Evolutionary conservation across 148 eudicot genomes (phyloP), one percentile per base, ranked within the genome.

Genomic region (Simmondsia chinensis): DNA sequence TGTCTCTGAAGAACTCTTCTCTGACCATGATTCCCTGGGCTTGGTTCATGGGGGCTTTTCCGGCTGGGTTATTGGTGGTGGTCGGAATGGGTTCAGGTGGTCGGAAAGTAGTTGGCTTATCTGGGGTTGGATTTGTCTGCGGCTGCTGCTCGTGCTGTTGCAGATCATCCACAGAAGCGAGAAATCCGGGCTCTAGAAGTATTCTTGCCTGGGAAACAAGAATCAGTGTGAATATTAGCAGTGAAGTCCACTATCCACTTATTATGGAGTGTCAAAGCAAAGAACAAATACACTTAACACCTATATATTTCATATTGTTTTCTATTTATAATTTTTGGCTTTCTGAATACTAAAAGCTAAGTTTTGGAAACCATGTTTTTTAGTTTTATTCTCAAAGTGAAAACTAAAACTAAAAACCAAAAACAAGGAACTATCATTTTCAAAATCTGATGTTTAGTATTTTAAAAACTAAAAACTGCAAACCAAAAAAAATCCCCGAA

Each of bases 141-240:
- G 31, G 26, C 34, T 37, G 65, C 25, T 52, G 72, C 19, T 62
- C 74, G 33, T 38, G 26, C 5, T 41, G 56, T 46, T 47, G 79
- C 32, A 44, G 43, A 55, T 70, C 59, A 17, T 64, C 66, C n/a
- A 48, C 48, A 49, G 64, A 46, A 23, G 47, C 64, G 46, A 66
- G 54, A 60, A 69, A 75, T 23, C 70, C 78, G 11, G 85, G 77
- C 33, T 62, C 78, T 18, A 78, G 61, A 33, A 85, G 88, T 56
- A 81, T 89, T 65, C 97, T 84, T 52, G 97, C 97, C 97, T 89
- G 76, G 30, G 56, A 54, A 56, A 9, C 19, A 35, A 41, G 33
- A 49, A 9, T 57, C 7, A 48, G 17, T 5, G 3, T 0, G 20
- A 18, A 3, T 9, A 27, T 27, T 21, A 27, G 23, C 9, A 4